Base-by-base conservation (phyloP, 768 basidiomycete genomes). In the Auriscalpium orientale region DNA sequence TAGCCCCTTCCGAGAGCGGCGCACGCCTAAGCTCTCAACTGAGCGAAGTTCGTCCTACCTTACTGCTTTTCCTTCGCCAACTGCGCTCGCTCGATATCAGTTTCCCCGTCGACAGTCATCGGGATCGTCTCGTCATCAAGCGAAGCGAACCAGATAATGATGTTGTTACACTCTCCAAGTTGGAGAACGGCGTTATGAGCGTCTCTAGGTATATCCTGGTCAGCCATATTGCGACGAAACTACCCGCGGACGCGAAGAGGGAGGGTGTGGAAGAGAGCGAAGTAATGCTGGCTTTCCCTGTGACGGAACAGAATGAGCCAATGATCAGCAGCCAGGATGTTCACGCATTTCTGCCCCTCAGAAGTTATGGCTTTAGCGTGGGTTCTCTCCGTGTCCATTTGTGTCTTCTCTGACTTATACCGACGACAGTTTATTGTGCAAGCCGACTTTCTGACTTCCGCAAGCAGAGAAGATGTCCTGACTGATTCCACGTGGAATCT, bases 391-490 rank as follows among this genome's bases (percentile, higher is more conserved):
- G 2, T 28, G 28, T 28, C 28, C 28, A 28, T 28, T 28, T 28
- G 22, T 48, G n/a, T 21, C 46, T 48, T 13, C 11, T 18, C 12
- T 60, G 37, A 56, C 38, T 33, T 18, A n/a, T 44, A 18, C 16
- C 4, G 28, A 28, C 5, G 22, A 43, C 49, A 69, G 68, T 69
- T 69, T 56, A 55, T 69, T 44, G 58, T 69, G 18, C 68, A 69
- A 43, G 68, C 62, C 1, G 68, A 69, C 54, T 69, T 69, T 49
- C 56, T 69, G 40, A 67, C 68, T 18, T 56, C 64, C 1, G 58
- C 67, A n/a, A 68, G 61, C 52, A 51, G 68, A 36, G 68, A 69
- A 47, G 67, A 65, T 37, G 57, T 69, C 34, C 56, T 66, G 4
- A 46, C 53, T 16, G 55, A 65, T 37, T 56, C 43, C 13, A n/a